A percentile compares a stretch with the other conserved stretches of the same genome.
Evolutionary conservation across 306 rosid genomes (phyloP).

Genomic region (Vigna angularis): DNA sequence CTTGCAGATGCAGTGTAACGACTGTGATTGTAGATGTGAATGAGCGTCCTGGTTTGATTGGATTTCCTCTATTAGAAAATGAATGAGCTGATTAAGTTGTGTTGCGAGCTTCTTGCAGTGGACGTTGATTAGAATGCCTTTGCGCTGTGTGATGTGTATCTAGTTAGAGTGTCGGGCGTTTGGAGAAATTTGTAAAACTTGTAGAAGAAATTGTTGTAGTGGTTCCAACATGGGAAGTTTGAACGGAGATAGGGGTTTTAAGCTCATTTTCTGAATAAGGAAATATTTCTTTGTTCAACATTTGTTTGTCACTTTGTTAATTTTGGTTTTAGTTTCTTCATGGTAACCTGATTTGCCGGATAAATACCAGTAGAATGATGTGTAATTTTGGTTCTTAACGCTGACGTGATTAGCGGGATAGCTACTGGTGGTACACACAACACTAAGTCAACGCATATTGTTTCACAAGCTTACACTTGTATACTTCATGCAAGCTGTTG

Average conservation of each 20-base stretch:
- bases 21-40: conserved; percentile 20
- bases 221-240: conserved; percentile 30
- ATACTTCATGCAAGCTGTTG: not conserved
- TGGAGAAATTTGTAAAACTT: conserved; percentile 9
- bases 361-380: not conserved
- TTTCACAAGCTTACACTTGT: not conserved
- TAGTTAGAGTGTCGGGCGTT: conserved; percentile 1
- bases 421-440: not conserved
- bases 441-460: not conserved
- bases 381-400: conserved; percentile 5
- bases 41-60: conserved; percentile 16
- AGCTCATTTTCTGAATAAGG: conserved; percentile 32
- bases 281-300: not conserved
- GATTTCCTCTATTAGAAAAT: conserved; percentile 1
- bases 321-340: conserved; percentile 19
- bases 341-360: not conserved
- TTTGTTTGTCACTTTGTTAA: not conserved
- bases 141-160: conserved; percentile 11
- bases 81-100: conserved; percentile 29
- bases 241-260: conserved; percentile 29
- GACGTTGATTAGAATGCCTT: conserved; percentile 18
- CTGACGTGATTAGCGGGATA: not conserved
- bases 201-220: conserved; percentile 1
- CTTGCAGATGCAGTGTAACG: conserved; percentile 35
- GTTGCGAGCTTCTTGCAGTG: conserved; percentile 36